These are phyloP conservation scores for Lithospermum erythrorhizon DNA, from an alignment of 257 asterid species.

Conservation along the genomic window DNA sequence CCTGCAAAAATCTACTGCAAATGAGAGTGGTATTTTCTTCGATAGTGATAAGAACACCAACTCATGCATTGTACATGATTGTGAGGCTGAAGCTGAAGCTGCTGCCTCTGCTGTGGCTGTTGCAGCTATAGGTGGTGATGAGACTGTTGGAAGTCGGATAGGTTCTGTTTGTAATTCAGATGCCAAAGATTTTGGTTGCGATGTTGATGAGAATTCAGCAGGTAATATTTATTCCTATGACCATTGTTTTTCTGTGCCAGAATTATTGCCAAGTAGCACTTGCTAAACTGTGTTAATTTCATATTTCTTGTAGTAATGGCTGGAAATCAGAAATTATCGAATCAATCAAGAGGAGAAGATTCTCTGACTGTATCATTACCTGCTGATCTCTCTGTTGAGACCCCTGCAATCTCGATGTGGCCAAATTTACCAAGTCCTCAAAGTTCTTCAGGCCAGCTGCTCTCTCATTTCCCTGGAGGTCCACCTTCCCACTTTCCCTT, in stretches of 20 bases:
- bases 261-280: background rate
- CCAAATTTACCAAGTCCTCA: conserved; percentile 80
- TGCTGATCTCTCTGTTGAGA: conserved; percentile 91
- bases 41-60: conserved; percentile 55
- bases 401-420: conserved; percentile 85
- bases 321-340: conserved; percentile 43
- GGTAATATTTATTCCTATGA: conserved; percentile 20
- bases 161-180: conserved; percentile 36
- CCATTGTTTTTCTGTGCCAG: background rate
- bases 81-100: conserved; percentile 89
- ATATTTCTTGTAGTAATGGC: conserved; percentile 28
- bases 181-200: conserved; percentile 34
- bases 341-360: conserved; percentile 65
- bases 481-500: conserved; percentile 83
- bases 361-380: conserved; percentile 82
- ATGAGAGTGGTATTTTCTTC: conserved; percentile 54
- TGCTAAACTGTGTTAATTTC: conserved; percentile 4
- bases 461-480: conserved; percentile 78
- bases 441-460: conserved; percentile 59
- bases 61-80: conserved; percentile 49
- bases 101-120: conserved; percentile 94
- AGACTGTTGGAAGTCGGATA: conserved; percentile 42
- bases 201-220: conserved; percentile 32
- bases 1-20: conserved; percentile 38
- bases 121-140: conserved; percentile 80